Evolutionary conservation across 805 yeast species (phyloP), one percentile per base, ranked within the genome.

Genomic region (Starmerella roubikii): DNA sequence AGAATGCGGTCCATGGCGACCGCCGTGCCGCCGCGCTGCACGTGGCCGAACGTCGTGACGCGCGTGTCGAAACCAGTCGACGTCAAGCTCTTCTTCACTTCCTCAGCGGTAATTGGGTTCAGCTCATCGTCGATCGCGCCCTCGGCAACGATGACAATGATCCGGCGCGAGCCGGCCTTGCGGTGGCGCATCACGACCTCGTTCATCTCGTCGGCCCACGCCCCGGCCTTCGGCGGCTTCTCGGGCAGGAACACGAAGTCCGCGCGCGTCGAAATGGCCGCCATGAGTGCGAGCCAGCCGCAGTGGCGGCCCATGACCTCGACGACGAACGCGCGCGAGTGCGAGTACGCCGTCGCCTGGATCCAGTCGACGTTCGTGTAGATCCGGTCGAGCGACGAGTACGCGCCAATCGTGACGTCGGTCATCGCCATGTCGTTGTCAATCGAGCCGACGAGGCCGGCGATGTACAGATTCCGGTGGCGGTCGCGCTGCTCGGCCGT

Each of bases 251-350:
- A 78, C 42, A 85, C 79, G 58, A 75, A 85, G 63, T 91, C 98
- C 3, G 98, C 97, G 53, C 91, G 81, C 22, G 96, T 83, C 32
- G 97, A 85, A 45, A 88, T 78, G 55, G 97, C 98, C 3, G 98
- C 93, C 91, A 85, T 86, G 51, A 91, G 66, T 2, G 93, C 97
- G 52, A 91, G 71, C 98, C 98, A 91, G 47, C 98, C 98, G 68
- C 98, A 91, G 60, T 91, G 96, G 57, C 98, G 76, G 46, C 98
- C 98, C 98, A 91, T 91, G 30, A 91, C 98, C 60, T 91, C 98
- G 43, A 91, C 81, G 32, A 91, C 95, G 59, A 91, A 91, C 7
- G 98, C 98, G 55, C 98, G 74, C 12, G 94, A 83, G 60, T 91
- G 98, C 2, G 97, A 88, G 50, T 81, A 74, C 15, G 98, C 98